A percentile compares a stretch with the other conserved stretches of the same genome.
phyloP scores from a whole-genome alignment of 768 basidiomycete species.

The Exsudoporus frostii region DNA sequence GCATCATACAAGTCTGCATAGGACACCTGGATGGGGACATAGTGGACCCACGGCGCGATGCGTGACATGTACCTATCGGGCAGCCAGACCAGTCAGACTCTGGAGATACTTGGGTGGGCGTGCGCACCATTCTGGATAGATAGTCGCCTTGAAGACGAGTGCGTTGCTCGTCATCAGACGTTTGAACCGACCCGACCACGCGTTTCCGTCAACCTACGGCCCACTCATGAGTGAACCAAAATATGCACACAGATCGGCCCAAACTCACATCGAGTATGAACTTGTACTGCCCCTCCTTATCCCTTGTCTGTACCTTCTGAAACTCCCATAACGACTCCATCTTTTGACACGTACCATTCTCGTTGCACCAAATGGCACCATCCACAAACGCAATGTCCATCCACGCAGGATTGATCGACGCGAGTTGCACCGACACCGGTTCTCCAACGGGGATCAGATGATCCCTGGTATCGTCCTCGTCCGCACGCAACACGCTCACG shows the following conservation, averaged over 20 bases:
- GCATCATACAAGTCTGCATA: slow-evolving; percentile 68
- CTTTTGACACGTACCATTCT: slow-evolving; percentile 35
- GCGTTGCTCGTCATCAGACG: slow-evolving; percentile 60
- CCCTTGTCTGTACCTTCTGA: slow-evolving; percentile 39
- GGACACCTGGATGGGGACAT: slow-evolving; percentile 65
- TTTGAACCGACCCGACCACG: slow-evolving; percentile 71
- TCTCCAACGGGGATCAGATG: slow-evolving; percentile 34
- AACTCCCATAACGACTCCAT: slow-evolving; percentile 51
- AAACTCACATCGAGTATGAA: slow-evolving; percentile 54
- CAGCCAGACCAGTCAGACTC: background rate
- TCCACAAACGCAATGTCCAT: slow-evolving; percentile 62
- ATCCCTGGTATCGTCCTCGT: too few species aligned
- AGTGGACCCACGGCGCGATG: slow-evolving; percentile 69
- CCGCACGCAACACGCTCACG: too few species aligned
- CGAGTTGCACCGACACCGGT: slow-evolving; percentile 33
- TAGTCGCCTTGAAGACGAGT: slow-evolving; percentile 64
- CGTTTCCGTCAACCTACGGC: slow-evolving; percentile 55
- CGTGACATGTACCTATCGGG: slow-evolving; percentile 50
- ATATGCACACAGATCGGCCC: background rate
- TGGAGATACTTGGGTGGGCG: too few species aligned
- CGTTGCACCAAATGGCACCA: slow-evolving; percentile 40
- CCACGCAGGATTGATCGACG: slow-evolving; percentile 48
- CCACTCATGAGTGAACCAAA: background rate
- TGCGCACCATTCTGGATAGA: slow-evolving; percentile 69
- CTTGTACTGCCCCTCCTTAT: slow-evolving; percentile 55